phyloP scores from a whole-genome alignment of 345 rosid genomes.

The Microcos paniculata region DNA sequence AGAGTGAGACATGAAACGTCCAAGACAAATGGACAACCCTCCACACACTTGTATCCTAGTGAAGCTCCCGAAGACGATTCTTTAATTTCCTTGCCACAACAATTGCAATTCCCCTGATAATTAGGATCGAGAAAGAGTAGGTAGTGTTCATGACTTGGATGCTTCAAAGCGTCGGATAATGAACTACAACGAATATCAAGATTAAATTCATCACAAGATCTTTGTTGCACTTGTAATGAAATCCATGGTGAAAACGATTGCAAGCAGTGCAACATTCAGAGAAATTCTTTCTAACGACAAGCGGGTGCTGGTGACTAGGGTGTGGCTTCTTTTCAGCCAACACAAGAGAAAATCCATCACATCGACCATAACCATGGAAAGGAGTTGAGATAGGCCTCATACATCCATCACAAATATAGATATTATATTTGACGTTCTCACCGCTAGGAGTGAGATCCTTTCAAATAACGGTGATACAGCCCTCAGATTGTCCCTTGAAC shows the following conservation, averaged over 20 bases:
- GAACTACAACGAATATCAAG: background rate
- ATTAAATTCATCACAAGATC: background rate
- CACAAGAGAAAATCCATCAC: conserved; percentile 26
- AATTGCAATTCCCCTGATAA: too few relatives aligned
- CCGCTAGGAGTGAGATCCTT: background rate
- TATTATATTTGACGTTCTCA: background rate
- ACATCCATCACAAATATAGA: conserved; percentile 20
- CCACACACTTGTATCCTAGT: background rate
- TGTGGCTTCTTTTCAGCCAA: conserved; percentile 11
- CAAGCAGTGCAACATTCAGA: conserved; percentile 1
- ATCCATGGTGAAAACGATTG: conserved; percentile 3
- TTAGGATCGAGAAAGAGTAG: background rate
- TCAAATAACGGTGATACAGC: background rate
- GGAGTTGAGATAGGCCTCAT: conserved; percentile 8
- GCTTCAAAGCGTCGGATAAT: background rate
- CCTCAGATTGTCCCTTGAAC: background rate
- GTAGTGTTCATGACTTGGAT: background rate
- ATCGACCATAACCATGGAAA: conserved; percentile 14
- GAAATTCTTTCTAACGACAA: background rate
- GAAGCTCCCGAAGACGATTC: too few relatives aligned
- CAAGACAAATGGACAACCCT: background rate
- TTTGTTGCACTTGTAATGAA: conserved; percentile 7
- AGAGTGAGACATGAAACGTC: background rate
- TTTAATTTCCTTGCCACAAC: background rate
- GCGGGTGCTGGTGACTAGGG: conserved; percentile 2